Percentiles rank a stretch among this genome's conserved stretches.
phyloP scores from a whole-genome alignment of 805 yeast genomes.

The Starmerella davenportii region DNA sequence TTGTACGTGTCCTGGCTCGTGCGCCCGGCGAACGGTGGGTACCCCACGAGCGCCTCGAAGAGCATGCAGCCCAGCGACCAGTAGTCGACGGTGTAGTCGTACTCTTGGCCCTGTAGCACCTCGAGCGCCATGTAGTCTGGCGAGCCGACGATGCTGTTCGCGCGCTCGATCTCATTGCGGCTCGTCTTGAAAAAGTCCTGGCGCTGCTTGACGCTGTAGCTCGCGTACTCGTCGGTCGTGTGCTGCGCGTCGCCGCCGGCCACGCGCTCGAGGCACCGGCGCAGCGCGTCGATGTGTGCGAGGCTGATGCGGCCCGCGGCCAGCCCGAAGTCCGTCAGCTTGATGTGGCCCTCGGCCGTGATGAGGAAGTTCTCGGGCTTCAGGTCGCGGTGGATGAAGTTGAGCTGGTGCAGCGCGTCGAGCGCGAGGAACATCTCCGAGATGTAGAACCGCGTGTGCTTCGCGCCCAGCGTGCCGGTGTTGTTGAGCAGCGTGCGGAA shows the following conservation, averaged over 20 bases:
- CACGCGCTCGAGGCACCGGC: constrained; percentile 31
- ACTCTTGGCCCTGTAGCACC: constrained; percentile 81
- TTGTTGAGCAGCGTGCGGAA: constrained; percentile 85
- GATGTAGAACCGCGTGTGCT: constrained; percentile 87
- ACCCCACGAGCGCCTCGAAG: constrained; percentile 89
- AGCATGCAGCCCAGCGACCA: constrained; percentile 98
- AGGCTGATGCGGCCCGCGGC: constrained; percentile 92
- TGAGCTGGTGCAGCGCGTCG: constrained; percentile 81
- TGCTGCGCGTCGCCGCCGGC: constrained; percentile 23
- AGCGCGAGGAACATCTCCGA: constrained; percentile 94
- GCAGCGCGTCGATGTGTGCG: constrained; percentile 86
- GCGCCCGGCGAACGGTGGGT: constrained; percentile 91
- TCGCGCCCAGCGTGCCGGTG: constrained; percentile 81
- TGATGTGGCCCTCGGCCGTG: constrained; percentile 79
- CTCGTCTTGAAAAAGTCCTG: constrained; percentile 67
- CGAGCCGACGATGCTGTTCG: constrained; percentile 90
- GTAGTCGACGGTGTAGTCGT: constrained; percentile 92
- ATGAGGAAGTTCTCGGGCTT: constrained; percentile 89
- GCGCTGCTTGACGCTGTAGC: constrained; percentile 69
- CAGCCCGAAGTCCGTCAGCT: constrained; percentile 87
- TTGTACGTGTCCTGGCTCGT: constrained; percentile 88
- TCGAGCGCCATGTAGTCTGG: constrained; percentile 99
- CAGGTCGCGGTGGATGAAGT: constrained; percentile 90
- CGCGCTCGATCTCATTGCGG: constrained; percentile 62
- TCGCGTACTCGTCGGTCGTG: constrained; percentile 21